Conservation (phyloP, 129 eudicot genomes). For the Chrysanthemum lavandulifolium region DNA sequence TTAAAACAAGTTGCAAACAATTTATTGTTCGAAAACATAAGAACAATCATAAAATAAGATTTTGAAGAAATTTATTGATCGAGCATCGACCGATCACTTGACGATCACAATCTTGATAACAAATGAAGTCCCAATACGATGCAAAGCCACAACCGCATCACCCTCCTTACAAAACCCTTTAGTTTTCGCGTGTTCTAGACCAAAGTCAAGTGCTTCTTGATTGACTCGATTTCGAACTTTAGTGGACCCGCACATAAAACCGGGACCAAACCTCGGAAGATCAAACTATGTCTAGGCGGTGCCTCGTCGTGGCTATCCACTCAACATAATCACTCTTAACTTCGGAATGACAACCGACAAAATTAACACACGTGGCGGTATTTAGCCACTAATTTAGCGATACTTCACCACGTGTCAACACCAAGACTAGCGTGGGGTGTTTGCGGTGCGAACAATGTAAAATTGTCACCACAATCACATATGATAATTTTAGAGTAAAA, state of each 20-base stretch:
- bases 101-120: conserved; percentile 37
- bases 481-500: too few species aligned
- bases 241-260: conserved; percentile 17
- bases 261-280: conserved; percentile 36
- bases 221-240: conserved; percentile 28
- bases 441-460: conserved; percentile 23
- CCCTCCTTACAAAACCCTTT: conserved; percentile 34
- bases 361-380: conserved; percentile 30
- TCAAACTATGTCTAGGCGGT: conserved; percentile 26
- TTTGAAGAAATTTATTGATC: too few species aligned
- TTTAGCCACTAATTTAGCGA: conserved; percentile 37
- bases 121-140: conserved; percentile 37
- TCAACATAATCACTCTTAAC: conserved; percentile 19
- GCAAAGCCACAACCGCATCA: conserved; percentile 39
- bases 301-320: conserved; percentile 22
- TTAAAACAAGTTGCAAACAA: too few species aligned
- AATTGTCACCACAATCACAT: too few species aligned
- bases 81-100: conserved; percentile 22
- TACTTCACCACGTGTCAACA: conserved; percentile 39
- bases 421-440: conserved; percentile 9
- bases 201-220: conserved; percentile 33
- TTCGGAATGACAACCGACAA: conserved; percentile 34
- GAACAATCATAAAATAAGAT: neutral
- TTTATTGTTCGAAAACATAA: neutral
- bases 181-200: conserved; percentile 30